Evolutionary conservation across 768 basidiomycete genomes (phyloP), one percentile per base, ranked within the genome.

Genomic region (Auriscalpium orientale): DNA sequence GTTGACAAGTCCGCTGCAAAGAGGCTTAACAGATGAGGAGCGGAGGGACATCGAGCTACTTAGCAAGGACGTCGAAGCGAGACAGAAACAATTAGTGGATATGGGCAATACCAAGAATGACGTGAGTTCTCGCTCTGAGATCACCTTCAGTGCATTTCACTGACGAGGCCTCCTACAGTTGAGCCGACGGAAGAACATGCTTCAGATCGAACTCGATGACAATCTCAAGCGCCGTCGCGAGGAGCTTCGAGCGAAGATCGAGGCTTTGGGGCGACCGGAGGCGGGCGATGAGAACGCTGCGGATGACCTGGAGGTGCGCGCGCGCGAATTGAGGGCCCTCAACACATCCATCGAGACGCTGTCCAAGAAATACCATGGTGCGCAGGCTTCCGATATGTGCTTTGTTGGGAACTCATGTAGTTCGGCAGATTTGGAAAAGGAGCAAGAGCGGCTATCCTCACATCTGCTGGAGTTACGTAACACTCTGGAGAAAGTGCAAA

Each of bases 171-270:
- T 21, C 37, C 38, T 8, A 21, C 62, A 91, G 87, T 70, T 92
- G 60, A 84, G 89, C 43, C 79, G 83, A 12, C 78, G 77, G 60
- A 93, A 91, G 72, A 90, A 87, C 65, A 71, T 85, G 4, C 71
- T 97, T 33, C 93, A 97, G 67, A 95, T 97, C 53, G 95, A 98
- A 68, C 77, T 98, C 48, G 91, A 89, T 60, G 97, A 99, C 68
- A 85, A 85, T 62, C 76, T 98, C 13, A 79, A 84, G 20, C 81
- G 95, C 8, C 79, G 87, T 22, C 79, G 83, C 46, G 87, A 91
- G 50, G 95, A 95, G 61, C 66, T 98, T 8, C 80, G 82, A 50
- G 70, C 72, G 36, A 88, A 88, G 67, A 71, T 98, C 11, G 94
- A 97, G 60, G 72, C 79, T 21, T 71, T 89, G n/a, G 87, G 81